Base-by-base conservation (phyloP, 2,329 filamentous ascomycete species). In the Epichloe scottii region DNA sequence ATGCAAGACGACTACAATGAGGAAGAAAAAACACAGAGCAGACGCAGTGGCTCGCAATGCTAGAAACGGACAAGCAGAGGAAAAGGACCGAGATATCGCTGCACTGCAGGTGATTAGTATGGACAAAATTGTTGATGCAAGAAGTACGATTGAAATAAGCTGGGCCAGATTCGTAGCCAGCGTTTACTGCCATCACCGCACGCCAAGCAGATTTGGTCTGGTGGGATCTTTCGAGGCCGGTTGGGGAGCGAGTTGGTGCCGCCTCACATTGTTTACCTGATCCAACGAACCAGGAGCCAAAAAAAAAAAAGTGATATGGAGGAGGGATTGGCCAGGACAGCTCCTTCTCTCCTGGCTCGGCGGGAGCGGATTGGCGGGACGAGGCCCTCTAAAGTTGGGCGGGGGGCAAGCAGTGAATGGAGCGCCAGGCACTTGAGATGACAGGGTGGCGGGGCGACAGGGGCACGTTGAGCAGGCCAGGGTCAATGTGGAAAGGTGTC, bases 1-100 rank as follows among this genome's bases (percentile, higher is more conserved):
- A 51, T 57, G 55, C 58, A 57, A 55, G 23, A 48, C 3, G 23
- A 58, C 57, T 43, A 54, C 43, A 51, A 46, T n/a, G 12, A 8
- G 34, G n/a, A 37, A 12, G 52, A 49, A 46, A 46, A 48, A 47
- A 41, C 14, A 50, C 54, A 53, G 55, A 23, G 1, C 19, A 56
- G 44, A 57, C 34, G 48, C 46, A 44, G 17, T 34, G 39, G 51
- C 48, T 53, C 37, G 50, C 54, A 53, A 56, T 50, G 49, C 53
- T 21, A 38, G 17, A 37, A 46, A 43, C 21, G 21, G 43, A 44
- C 23, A 34, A 26, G 35, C 23, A 34, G 23, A 40, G 34, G 38
- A n/a, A 17, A 38, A 11, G 17, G 35, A 52, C 6, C 26, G 19
- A 48, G 26, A 42, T 40, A 30, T 49, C 41, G 38, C 51, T 35